These are phyloP conservation scores for Rhizopogon vesiculosus DNA, from an alignment of 768 basidiomycete genomes.

Conservation along the genomic window DNA sequence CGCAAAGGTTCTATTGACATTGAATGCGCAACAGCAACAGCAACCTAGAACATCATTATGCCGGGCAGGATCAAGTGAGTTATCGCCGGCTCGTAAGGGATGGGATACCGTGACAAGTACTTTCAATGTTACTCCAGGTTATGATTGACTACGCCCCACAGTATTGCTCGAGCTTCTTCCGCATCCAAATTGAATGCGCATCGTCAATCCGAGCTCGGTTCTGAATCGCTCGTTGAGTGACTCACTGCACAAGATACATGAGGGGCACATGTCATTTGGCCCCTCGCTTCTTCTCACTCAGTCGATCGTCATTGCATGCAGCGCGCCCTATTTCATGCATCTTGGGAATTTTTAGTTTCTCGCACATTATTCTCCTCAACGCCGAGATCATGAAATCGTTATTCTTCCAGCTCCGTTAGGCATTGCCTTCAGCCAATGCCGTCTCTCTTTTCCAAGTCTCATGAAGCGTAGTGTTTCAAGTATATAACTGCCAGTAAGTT, in stretches of 20 bases:
- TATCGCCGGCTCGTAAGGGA: background rate
- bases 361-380: conserved; percentile 23
- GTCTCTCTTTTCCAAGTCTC: conserved; percentile 7
- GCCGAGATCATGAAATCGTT: conserved; percentile 25
- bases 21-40: too few relatives aligned
- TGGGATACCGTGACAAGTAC: background rate
- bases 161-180: background rate
- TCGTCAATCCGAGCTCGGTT: conserved; percentile 7
- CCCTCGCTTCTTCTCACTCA: conserved; percentile 28
- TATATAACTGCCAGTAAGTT: conserved; percentile 19
- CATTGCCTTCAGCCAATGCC: conserved; percentile 23
- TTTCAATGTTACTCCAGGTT: background rate
- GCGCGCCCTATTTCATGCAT: conserved; percentile 27
- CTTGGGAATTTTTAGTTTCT: conserved; percentile 17
- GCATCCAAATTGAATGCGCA: background rate
- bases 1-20: background rate
- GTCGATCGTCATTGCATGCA: conserved; percentile 30
- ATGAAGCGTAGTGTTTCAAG: background rate
- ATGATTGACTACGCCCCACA: background rate
- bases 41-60: background rate
- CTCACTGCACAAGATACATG: conserved; percentile 30
- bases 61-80: background rate
- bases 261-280: conserved; percentile 27
- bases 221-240: conserved; percentile 24
- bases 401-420: conserved; percentile 21